A percentile compares a stretch with the other conserved stretches of the same genome.
phyloP scores from a whole-genome alignment of 106 monocot species.

The Ottelia alismoides region DNA sequence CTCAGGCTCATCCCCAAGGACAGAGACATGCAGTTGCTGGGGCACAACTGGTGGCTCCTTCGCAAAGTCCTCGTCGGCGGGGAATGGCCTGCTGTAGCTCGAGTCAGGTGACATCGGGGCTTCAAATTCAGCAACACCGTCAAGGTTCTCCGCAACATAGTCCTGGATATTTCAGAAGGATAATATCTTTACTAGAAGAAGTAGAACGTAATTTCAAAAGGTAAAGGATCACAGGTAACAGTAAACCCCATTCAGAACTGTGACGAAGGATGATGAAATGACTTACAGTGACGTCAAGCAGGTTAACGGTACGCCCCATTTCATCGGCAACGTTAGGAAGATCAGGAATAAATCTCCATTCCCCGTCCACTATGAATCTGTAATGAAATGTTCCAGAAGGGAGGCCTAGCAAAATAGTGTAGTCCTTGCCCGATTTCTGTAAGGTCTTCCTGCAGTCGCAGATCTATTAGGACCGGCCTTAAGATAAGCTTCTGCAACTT shows the following conservation, averaged over 20 bases:
- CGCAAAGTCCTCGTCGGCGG: slow-evolving; percentile 51
- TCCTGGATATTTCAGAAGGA: no score
- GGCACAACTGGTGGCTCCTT: slow-evolving; percentile 78
- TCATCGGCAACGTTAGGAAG: slow-evolving; percentile 61
- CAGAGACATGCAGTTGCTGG: slow-evolving; percentile 47
- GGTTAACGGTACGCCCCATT: slow-evolving; percentile 30
- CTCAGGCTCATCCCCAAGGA: slow-evolving; percentile 24
- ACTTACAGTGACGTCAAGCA: slow-evolving; percentile 85
- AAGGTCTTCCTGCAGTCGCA: slow-evolving; percentile 44
- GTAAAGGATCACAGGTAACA: background rate
- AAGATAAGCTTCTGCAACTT: no score
- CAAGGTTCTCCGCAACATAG: slow-evolving; percentile 55
- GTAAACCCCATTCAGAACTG: background rate
- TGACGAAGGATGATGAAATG: background rate
- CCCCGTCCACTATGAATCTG: slow-evolving; percentile 75
- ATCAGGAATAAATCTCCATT: slow-evolving; percentile 47
- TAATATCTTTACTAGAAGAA: background rate
- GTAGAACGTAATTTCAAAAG: background rate
- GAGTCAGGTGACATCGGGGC: slow-evolving; percentile 49
- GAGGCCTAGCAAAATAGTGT: slow-evolving; percentile 66
- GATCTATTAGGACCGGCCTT: background rate
- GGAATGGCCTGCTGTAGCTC: slow-evolving; percentile 36
- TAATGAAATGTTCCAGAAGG: slow-evolving; percentile 79
- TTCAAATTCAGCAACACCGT: slow-evolving; percentile 53
- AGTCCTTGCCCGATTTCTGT: slow-evolving; percentile 80